These are phyloP conservation scores for Murraya paniculata DNA, from an alignment of 345 rosid genomes.

Conservation along the genomic window DNA sequence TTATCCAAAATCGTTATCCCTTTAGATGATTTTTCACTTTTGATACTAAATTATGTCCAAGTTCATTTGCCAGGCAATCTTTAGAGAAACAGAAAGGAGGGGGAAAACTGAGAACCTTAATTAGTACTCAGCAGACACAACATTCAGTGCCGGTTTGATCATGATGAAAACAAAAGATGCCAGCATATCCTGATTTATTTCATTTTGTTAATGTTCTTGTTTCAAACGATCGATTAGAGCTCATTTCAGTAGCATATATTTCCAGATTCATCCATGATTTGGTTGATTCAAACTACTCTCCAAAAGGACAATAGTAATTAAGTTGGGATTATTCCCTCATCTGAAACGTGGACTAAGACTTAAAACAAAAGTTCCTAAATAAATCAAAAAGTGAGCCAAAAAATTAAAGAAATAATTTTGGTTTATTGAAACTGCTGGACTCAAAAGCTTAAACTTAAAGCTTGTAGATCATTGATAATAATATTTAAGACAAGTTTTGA, in stretches of 20 bases:
- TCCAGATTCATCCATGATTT: not conserved
- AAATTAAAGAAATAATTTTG: no score
- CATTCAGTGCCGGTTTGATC: not conserved
- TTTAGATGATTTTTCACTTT: not conserved
- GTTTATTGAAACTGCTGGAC: no score
- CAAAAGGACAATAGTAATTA: no score
- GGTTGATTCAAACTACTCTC: no score
- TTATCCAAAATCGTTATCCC: not conserved
- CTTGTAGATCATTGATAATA: no score
- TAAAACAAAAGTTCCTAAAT: no score
- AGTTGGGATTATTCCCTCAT: no score
- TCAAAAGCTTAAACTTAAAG: no score
- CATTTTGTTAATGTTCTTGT: not conserved
- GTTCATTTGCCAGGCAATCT: not conserved
- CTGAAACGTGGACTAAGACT: no score
- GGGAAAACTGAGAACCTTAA: not conserved
- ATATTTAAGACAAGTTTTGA: no score
- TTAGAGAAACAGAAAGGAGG: not conserved
- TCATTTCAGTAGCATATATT: not conserved
- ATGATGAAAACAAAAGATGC: conserved; percentile 9
- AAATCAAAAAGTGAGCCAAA: no score
- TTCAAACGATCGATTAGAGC: not conserved
- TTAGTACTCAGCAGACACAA: not conserved
- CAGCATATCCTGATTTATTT: not conserved
- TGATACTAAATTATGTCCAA: not conserved